A percentile compares a stretch with the other conserved stretches of the same genome.
phyloP scores from a whole-genome alignment of 345 rosid genomes.

The Boechera divaricarpa region DNA sequence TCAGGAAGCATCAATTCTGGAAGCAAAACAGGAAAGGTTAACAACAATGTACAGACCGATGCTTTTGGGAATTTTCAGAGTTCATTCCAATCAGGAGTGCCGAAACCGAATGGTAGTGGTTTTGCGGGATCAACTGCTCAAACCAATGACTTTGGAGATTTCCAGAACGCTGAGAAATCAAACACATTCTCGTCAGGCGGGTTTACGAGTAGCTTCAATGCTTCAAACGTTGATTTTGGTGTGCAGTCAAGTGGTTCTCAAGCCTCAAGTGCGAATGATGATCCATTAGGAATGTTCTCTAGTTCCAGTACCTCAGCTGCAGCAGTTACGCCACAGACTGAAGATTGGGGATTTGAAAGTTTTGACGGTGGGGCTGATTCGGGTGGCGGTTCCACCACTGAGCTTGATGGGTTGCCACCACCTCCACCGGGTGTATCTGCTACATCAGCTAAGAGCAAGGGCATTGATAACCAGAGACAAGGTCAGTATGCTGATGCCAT shows the following conservation, averaged over 20 bases:
- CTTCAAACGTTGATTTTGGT: conserved; percentile 61
- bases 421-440: conserved; percentile 89
- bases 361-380: conserved; percentile 68
- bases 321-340: conserved; percentile 51
- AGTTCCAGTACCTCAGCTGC: conserved; percentile 49
- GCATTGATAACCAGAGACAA: conserved; percentile 81
- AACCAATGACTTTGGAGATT: conserved; percentile 60
- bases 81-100: conserved; percentile 44
- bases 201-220: conserved; percentile 48
- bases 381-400: conserved; percentile 66
- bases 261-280: conserved; percentile 48
- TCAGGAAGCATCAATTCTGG: conserved; percentile 59
- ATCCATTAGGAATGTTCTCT: conserved; percentile 73
- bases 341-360: conserved; percentile 85
- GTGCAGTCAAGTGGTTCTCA: conserved; percentile 55
- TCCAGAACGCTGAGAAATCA: conserved; percentile 54
- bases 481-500: conserved; percentile 98
- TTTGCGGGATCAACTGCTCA: conserved; percentile 49
- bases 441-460: conserved; percentile 81
- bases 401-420: conserved; percentile 97
- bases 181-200: conserved; percentile 55
- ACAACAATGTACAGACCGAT: conserved; percentile 38
- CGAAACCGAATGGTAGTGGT: conserved; percentile 44
- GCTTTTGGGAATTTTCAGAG: conserved; percentile 67
- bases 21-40: conserved; percentile 49